Evolutionary conservation across 306 rosid species (phyloP).

Genomic region (Hippophae gyantsensis): DNA sequence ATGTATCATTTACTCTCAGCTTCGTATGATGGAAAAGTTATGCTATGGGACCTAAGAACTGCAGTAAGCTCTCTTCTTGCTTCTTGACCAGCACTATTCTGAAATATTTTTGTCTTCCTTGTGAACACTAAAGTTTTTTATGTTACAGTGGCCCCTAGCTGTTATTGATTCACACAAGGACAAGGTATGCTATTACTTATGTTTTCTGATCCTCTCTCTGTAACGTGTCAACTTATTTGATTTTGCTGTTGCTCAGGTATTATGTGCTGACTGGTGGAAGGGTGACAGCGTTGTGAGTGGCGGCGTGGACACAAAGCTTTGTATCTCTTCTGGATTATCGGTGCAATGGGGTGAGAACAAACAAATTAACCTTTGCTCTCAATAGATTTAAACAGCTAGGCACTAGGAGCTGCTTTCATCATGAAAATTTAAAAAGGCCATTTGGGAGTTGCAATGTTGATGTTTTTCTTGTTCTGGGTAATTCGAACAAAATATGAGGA

Average conservation of each 20-base stretch:
- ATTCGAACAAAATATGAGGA: no score
- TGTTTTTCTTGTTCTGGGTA: no score
- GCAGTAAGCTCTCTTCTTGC: constrained; percentile 38
- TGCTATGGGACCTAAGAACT: constrained; percentile 94
- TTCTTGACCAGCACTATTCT: not conserved
- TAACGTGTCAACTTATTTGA: not conserved
- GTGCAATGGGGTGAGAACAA: constrained; percentile 19
- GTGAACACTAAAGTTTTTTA: constrained; percentile 6
- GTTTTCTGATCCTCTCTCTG: not conserved
- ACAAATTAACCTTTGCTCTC: no score
- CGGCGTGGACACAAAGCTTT: constrained; percentile 74
- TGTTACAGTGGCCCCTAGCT: constrained; percentile 86
- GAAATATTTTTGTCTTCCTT: not conserved
- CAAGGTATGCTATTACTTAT: constrained; percentile 36
- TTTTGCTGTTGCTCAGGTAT: constrained; percentile 39
- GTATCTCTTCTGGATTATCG: constrained; percentile 62
- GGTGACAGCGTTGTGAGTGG: constrained; percentile 68
- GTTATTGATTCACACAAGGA: constrained; percentile 62
- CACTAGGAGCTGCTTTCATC: no score
- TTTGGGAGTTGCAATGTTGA: no score
- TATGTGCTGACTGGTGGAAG: constrained; percentile 93
- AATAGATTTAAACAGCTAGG: no score
- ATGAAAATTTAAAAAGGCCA: no score
- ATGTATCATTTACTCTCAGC: constrained; percentile 71
- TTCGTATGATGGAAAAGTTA: constrained; percentile 82